phyloP scores from a whole-genome alignment of 1,284 basidiomycete genomes.

The Trametes pubescens region DNA sequence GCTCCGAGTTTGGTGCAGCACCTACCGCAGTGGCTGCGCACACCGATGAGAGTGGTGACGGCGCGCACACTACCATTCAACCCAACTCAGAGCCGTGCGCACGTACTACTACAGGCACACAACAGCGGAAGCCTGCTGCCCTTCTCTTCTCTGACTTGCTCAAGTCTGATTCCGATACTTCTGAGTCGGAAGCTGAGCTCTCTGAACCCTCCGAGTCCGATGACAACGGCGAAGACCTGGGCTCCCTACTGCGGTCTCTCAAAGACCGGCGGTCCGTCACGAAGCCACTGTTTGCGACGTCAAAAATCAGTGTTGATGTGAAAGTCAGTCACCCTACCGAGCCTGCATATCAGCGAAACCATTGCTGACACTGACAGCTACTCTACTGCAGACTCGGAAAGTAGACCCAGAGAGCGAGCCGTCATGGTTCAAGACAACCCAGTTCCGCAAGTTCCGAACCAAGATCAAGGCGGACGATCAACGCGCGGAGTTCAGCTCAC shows the following conservation, averaged over 20 bases:
- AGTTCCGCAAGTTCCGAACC: background rate
- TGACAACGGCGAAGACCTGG: background rate
- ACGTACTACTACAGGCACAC: too few species aligned
- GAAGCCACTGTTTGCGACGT: background rate
- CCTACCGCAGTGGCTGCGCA: background rate
- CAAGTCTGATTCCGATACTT: background rate
- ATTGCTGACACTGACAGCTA: too few species aligned
- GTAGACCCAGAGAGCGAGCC: background rate
- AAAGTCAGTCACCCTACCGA: background rate
- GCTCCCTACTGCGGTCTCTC: background rate
- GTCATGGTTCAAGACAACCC: background rate
- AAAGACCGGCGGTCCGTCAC: background rate
- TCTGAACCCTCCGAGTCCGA: background rate
- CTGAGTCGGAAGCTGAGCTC: background rate
- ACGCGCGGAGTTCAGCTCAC: background rate
- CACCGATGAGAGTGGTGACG: background rate
- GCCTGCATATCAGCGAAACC: too few species aligned
- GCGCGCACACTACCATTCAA: background rate
- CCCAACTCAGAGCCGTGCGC: too few species aligned
- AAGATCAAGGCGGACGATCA: slow-evolving; percentile 1
- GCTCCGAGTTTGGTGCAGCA: background rate
- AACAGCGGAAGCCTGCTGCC: background rate
- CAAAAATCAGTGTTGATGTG: background rate
- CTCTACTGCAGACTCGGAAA: background rate
- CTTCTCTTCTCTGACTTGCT: background rate